These are phyloP conservation scores for Echites panduratus DNA, from an alignment of 257 asterid genomes.

Conservation along the genomic window DNA sequence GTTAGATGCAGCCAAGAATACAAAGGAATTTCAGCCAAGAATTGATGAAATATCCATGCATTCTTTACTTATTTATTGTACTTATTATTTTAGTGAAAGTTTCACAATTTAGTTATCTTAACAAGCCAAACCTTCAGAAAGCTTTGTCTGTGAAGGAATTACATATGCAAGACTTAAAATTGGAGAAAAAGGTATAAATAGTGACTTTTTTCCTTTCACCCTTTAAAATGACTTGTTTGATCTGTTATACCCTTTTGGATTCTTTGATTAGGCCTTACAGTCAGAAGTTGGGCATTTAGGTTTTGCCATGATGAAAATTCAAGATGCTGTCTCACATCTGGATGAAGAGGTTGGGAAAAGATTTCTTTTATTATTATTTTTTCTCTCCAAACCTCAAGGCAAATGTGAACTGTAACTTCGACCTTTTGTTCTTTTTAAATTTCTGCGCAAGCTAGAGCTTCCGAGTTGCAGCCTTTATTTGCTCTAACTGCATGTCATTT, in stretches of 20 bases:
- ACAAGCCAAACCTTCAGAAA: constrained; percentile 39
- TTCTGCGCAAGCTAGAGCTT: background rate
- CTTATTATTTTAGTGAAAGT: background rate
- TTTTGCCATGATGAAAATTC: constrained; percentile 29
- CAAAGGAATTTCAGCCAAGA: constrained; percentile 23
- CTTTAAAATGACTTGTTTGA: background rate
- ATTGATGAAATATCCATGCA: constrained; percentile 34
- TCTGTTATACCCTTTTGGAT: background rate
- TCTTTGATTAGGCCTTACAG: constrained; percentile 31
- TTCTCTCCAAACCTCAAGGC: background rate
- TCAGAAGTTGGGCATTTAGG: constrained; percentile 30
- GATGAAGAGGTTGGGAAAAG: constrained; percentile 30
- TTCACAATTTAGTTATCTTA: constrained; percentile 17
- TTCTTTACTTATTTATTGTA: constrained; percentile 1
- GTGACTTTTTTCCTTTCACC: background rate
- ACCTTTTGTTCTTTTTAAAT: background rate
- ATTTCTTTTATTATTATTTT: background rate
- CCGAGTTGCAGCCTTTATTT: background rate
- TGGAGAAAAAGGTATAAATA: constrained; percentile 32
- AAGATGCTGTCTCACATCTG: constrained; percentile 29
- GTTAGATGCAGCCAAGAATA: constrained; percentile 28
- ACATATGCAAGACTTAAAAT: constrained; percentile 27
- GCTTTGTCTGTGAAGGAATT: constrained; percentile 35
- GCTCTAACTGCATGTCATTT: background rate
- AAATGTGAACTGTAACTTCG: background rate